Percentiles rank a stretch among this genome's conserved stretches.
Conservation (phyloP, 2,329 filamentous ascomycete species). For the Colletotrichum sublineola region DNA sequence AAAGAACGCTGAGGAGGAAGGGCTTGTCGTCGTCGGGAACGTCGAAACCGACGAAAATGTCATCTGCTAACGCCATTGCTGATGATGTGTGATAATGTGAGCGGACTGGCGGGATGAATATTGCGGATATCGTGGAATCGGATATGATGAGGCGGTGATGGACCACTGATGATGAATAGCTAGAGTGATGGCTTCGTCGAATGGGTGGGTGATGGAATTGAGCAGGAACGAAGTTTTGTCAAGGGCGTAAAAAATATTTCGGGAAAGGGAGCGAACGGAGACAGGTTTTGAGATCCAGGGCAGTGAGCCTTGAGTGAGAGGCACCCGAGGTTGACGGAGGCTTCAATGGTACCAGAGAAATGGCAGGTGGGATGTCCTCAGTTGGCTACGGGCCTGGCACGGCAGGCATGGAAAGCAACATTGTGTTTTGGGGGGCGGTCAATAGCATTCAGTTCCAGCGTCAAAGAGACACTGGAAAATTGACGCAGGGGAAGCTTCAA, state of each 20-base stretch:
- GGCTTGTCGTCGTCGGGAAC: constrained; percentile 48
- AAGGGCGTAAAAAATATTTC: constrained; percentile 19
- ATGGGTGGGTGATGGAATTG: constrained; percentile 8
- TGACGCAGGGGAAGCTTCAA: constrained; percentile 23
- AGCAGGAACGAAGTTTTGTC: constrained; percentile 9
- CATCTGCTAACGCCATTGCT: constrained; percentile 35
- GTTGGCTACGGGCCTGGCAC: constrained; percentile 7
- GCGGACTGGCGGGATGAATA: constrained; percentile 4
- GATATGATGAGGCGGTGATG: constrained; percentile 8
- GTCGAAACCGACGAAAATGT: constrained; percentile 49
- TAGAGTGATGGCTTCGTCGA: constrained; percentile 1
- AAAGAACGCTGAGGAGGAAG: constrained; percentile 51
- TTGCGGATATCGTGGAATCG: background rate
- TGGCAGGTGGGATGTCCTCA: constrained; percentile 12
- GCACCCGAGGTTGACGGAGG: constrained; percentile 27
- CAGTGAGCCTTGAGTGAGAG: constrained; percentile 9
- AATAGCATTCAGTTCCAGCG: constrained; percentile 30
- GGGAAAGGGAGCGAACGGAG: constrained; percentile 25
- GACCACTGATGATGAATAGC: background rate
- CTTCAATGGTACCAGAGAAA: constrained; percentile 21
- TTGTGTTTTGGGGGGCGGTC: constrained; percentile 28
- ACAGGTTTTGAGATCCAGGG: constrained; percentile 21
- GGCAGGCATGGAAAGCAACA: constrained; percentile 27
- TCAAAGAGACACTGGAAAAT: constrained; percentile 14
- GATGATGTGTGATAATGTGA: constrained; percentile 14